phyloP scores from a whole-genome alignment of 805 yeast genomes.

The Alloascoidea africana region DNA sequence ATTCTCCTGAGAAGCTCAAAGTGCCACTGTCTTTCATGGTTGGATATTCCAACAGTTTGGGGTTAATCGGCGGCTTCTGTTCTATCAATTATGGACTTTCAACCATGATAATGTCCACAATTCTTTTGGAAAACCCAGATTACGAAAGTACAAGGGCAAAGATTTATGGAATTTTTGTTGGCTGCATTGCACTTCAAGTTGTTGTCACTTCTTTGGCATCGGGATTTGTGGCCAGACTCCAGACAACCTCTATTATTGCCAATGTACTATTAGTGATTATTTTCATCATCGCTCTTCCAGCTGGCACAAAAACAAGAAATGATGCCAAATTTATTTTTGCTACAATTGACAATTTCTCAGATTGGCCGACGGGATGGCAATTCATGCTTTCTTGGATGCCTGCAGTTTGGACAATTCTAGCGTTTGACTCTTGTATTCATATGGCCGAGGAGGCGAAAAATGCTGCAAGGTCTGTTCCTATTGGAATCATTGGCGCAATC shows the following conservation, averaged over 20 bases:
- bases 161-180: constrained; percentile 53
- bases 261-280: constrained; percentile 38
- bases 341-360: constrained; percentile 29
- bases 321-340: constrained; percentile 41
- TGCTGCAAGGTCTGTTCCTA: constrained; percentile 47
- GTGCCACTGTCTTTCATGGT: constrained; percentile 44
- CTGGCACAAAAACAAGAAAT: constrained; percentile 31
- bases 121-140: constrained; percentile 21
- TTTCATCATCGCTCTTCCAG: constrained; percentile 48
- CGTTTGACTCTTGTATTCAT: constrained; percentile 60
- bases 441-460: constrained; percentile 57
- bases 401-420: constrained; percentile 62
- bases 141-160: constrained; percentile 38
- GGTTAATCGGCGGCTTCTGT: constrained; percentile 50
- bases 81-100: constrained; percentile 61
- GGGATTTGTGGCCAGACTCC: constrained; percentile 38
- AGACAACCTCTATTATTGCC: constrained; percentile 38
- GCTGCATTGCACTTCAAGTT: constrained; percentile 37
- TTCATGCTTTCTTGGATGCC: constrained; percentile 42
- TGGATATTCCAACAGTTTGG: constrained; percentile 55
- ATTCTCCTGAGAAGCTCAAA: constrained; percentile 38
- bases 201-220: constrained; percentile 41
- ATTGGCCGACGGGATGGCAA: constrained; percentile 49
- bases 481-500: constrained; percentile 47
- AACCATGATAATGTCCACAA: constrained; percentile 38